phyloP scores from a whole-genome alignment of 2,329 filamentous ascomycete species.

The Colletotrichum phormii region DNA sequence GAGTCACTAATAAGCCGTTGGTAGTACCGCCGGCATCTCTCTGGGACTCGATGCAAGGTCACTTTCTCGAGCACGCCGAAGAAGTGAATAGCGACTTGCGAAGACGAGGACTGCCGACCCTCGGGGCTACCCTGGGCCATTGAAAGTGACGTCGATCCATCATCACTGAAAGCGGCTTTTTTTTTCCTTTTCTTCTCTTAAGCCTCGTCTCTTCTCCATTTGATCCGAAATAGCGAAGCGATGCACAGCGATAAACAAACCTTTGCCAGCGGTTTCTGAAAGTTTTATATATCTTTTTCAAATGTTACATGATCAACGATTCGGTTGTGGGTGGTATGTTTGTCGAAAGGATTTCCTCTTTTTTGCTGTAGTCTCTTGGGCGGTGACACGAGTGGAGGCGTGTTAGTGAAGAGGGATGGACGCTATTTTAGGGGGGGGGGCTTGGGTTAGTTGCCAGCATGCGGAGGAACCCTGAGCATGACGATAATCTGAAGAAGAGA shows the following conservation, averaged over 20 bases:
- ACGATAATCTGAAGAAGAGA: not conserved
- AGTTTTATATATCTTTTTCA: no score
- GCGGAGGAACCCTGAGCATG: not conserved
- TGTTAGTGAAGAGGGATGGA: not conserved
- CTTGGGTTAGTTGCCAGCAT: not conserved
- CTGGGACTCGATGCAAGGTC: constrained; percentile 39
- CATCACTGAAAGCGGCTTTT: not conserved
- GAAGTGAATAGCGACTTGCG: constrained; percentile 37
- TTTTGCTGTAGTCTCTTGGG: not conserved
- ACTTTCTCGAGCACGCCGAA: constrained; percentile 38
- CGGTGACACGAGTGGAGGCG: no score
- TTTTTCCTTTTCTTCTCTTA: not conserved
- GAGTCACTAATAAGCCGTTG: constrained; percentile 1
- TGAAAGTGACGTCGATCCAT: constrained; percentile 2
- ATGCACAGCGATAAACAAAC: not conserved
- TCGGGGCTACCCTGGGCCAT: not conserved
- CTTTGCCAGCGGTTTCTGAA: not conserved
- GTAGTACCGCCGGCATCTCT: constrained; percentile 38
- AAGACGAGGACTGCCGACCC: constrained; percentile 6
- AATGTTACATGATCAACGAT: not conserved
- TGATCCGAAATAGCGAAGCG: not conserved
- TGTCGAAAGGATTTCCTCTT: not conserved
- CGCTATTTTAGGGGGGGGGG: no score
- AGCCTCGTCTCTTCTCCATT: not conserved
- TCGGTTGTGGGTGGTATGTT: not conserved